A percentile compares a stretch with the other conserved stretches of the same genome.
Conservation (phyloP, 106 monocot species). For the Platanthera guangdongensis region DNA sequence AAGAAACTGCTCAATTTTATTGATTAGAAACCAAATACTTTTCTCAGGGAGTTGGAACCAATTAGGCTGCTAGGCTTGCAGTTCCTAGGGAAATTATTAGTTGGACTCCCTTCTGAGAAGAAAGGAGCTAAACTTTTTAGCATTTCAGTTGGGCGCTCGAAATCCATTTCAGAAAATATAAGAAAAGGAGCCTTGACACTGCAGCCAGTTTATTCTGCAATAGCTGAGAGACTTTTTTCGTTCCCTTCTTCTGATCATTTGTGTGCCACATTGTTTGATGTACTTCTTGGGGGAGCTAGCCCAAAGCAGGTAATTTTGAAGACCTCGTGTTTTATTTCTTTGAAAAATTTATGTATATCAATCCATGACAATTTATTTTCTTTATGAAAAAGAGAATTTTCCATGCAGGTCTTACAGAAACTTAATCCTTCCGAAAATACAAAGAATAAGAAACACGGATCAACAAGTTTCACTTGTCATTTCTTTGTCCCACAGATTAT, state of each 20-base stretch:
- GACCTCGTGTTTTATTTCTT: background rate
- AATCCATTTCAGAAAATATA: slow-evolving; percentile 48
- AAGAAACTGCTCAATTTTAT: background rate
- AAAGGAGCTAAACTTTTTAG: slow-evolving; percentile 74
- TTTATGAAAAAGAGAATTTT: slow-evolving; percentile 4
- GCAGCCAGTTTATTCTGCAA: slow-evolving; percentile 56
- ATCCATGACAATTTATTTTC: background rate
- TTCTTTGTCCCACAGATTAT: slow-evolving; percentile 84
- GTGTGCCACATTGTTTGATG: slow-evolving; percentile 93
- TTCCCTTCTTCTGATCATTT: slow-evolving; percentile 90
- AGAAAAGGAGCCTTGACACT: slow-evolving; percentile 34
- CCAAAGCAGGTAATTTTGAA: slow-evolving; percentile 77
- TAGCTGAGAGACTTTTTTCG: slow-evolving; percentile 67
- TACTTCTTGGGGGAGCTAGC: slow-evolving; percentile 98
- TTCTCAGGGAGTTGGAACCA: slow-evolving; percentile 75
- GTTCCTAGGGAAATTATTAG: slow-evolving; percentile 72
- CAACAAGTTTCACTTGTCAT: slow-evolving; percentile 33
- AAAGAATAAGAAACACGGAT: slow-evolving; percentile 32
- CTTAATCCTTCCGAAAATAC: slow-evolving; percentile 33
- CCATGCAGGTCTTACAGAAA: slow-evolving; percentile 73
- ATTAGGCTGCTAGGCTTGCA: slow-evolving; percentile 95
- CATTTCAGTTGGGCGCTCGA: slow-evolving; percentile 65
- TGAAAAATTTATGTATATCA: background rate
- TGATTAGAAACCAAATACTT: background rate
- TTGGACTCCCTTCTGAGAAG: slow-evolving; percentile 64